Evolutionary conservation across 768 basidiomycete species (phyloP).

Genomic region (Scleroderma citrinum): DNA sequence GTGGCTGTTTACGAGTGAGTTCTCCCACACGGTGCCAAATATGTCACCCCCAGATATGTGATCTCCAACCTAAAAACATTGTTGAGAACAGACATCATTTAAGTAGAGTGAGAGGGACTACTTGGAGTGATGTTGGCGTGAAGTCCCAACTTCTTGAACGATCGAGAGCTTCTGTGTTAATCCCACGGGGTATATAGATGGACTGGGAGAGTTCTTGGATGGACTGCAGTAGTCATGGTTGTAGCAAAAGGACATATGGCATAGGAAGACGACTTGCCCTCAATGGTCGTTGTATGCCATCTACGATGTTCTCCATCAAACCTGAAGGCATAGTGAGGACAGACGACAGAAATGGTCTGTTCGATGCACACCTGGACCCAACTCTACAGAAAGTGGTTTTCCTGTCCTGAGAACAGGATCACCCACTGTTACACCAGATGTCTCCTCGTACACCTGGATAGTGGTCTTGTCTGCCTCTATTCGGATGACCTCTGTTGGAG

Average conservation of each 20-base stretch:
- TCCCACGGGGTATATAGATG: constrained; percentile 99
- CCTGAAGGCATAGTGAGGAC: constrained; percentile 41
- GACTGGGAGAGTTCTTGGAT: constrained; percentile 97
- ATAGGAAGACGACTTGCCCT: constrained; percentile 46
- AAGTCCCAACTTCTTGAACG: constrained; percentile 93
- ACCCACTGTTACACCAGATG: constrained; percentile 96
- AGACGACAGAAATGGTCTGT: background rate
- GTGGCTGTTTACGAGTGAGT: constrained; percentile 93
- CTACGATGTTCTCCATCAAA: constrained; percentile 98
- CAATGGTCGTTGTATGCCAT: constrained; percentile 92
- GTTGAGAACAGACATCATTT: constrained; percentile 2
- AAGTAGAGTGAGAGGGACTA: constrained; percentile 21
- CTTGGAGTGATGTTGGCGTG: constrained; percentile 74
- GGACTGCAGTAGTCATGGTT: constrained; percentile 37
- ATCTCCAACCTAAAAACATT: constrained; percentile 69
- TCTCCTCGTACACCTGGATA: constrained; percentile 99
- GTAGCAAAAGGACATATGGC: constrained; percentile 2
- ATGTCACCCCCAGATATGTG: constrained; percentile 97
- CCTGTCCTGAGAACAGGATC: constrained; percentile 97
- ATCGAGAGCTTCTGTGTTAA: constrained; percentile 94
- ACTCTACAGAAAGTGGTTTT: constrained; percentile 95
- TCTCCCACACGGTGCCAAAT: constrained; percentile 93
- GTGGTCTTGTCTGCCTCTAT: constrained; percentile 98
- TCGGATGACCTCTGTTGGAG: constrained; percentile 85
- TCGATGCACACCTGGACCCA: constrained; percentile 77